Percentiles rank a stretch among this genome's conserved stretches.
phyloP scores from a whole-genome alignment of 805 yeast species.

The Brettanomyces anomalus region DNA sequence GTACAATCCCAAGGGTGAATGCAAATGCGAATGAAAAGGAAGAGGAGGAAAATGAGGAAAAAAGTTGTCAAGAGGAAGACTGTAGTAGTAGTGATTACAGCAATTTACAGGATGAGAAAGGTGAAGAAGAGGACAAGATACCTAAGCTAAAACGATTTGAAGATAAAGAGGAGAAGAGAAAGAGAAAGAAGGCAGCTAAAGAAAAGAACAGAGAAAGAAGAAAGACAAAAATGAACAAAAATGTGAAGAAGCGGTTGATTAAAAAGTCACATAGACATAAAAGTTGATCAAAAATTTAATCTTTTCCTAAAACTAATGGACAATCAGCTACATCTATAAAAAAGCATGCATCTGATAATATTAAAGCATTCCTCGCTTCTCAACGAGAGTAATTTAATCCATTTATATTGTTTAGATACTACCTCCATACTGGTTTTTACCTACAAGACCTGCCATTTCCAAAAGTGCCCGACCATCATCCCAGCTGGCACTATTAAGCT shows the following conservation, averaged over 20 bases:
- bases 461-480: conserved; percentile 80
- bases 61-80: background rate
- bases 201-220: conserved; percentile 73
- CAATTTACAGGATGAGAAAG: conserved; percentile 1
- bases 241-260: conserved; percentile 67
- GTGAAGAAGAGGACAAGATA: conserved; percentile 23
- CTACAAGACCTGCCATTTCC: conserved; percentile 70
- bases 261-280: conserved; percentile 31
- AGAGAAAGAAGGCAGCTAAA: conserved; percentile 67
- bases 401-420: conserved; percentile 25
- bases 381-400: background rate
- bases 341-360: no score
- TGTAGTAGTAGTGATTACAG: conserved; percentile 1
- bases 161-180: conserved; percentile 70
- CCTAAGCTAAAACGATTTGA: conserved; percentile 68
- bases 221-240: conserved; percentile 74
- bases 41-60: conserved; percentile 10
- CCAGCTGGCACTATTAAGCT: conserved; percentile 52
- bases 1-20: conserved; percentile 11
- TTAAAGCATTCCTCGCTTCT: background rate
- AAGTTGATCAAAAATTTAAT: no score
- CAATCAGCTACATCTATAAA: no score
- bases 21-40: conserved; percentile 26
- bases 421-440: conserved; percentile 39
- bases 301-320: no score